phyloP scores from a whole-genome alignment of 2,329 filamentous ascomycete genomes.

The Nemania diffusa region DNA sequence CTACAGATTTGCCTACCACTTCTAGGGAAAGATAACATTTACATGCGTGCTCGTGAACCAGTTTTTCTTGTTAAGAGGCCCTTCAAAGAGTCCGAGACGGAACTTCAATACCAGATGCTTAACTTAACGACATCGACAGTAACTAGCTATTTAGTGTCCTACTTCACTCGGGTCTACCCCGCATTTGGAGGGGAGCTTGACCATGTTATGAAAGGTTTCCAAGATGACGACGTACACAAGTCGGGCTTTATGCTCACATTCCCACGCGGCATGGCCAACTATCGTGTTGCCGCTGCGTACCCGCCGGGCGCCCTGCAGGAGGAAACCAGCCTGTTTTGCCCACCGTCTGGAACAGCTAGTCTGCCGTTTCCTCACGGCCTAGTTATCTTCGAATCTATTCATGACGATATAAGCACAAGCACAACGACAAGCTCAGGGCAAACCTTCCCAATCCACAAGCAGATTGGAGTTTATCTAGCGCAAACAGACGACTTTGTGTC shows the following conservation, averaged over 20 bases:
- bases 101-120: constrained; percentile 17
- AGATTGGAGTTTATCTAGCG: constrained; percentile 22
- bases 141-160: constrained; percentile 19
- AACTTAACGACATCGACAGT: constrained; percentile 12
- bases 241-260: constrained; percentile 25
- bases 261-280: constrained; percentile 19
- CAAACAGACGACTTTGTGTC: constrained; percentile 21
- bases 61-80: constrained; percentile 17
- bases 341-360: background rate
- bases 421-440: background rate
- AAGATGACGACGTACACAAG: constrained; percentile 20
- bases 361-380: constrained; percentile 20
- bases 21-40: constrained; percentile 24
- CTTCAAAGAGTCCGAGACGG: constrained; percentile 10
- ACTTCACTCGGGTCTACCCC: constrained; percentile 24
- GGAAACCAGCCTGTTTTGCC: constrained; percentile 18
- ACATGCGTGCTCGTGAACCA: constrained; percentile 28
- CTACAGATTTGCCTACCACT: constrained; percentile 25
- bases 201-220: constrained; percentile 21
- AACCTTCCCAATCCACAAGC: background rate
- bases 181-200: constrained; percentile 23
- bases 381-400: constrained; percentile 16
- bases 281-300: constrained; percentile 8
- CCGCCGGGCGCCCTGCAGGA: constrained; percentile 21
- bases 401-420: background rate